Evolutionary conservation across 768 basidiomycete species (phyloP).

Genomic region (Termitomyces titanicus): DNA sequence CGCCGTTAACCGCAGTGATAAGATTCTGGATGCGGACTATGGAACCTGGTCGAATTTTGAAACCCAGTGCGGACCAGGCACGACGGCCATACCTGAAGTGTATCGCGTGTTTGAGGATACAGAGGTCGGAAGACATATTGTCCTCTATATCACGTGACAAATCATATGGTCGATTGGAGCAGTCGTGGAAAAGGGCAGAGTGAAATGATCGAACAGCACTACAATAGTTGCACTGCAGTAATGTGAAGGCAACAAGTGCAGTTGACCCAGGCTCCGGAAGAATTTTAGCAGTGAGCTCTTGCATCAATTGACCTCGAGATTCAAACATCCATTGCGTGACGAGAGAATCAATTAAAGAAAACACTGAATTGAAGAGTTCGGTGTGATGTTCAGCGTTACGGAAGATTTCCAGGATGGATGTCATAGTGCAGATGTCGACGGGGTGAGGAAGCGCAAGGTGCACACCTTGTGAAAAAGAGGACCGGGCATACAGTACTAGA

Average conservation of each 20-base stretch:
- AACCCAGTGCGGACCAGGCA: neutral
- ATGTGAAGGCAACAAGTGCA: neutral
- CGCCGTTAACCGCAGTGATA: neutral
- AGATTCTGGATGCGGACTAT: conserved; percentile 1
- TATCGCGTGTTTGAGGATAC: neutral
- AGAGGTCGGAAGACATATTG: neutral
- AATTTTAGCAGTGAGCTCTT: neutral
- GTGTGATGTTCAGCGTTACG: neutral
- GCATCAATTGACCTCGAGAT: neutral
- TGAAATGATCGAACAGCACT: neutral
- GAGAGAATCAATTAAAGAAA: neutral
- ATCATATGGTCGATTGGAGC: neutral
- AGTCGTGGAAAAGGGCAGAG: neutral
- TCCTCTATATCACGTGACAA: neutral
- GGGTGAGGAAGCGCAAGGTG: neutral
- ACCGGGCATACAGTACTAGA: neutral
- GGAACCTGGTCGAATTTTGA: neutral
- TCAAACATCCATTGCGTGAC: neutral
- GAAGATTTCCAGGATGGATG: neutral
- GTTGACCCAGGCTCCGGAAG: neutral
- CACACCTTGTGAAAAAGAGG: neutral
- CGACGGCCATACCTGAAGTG: neutral
- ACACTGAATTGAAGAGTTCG: neutral
- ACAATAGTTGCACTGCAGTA: neutral
- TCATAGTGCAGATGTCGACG: neutral